Evolutionary conservation across 257 asterid genomes (phyloP), one percentile per base, ranked within the genome.

Genomic region (Rhazya stricta): DNA sequence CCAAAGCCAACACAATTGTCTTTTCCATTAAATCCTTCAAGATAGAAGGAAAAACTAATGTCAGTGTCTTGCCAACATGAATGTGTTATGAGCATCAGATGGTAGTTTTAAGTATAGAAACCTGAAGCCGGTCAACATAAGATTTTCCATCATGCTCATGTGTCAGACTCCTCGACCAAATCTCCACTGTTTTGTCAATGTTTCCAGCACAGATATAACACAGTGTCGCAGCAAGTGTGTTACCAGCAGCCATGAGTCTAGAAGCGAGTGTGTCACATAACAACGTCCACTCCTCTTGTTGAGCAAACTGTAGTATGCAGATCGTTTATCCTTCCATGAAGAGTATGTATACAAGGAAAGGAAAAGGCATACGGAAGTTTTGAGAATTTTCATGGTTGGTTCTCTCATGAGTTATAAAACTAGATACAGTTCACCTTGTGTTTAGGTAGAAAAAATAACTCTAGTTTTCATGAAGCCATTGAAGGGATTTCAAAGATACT

Each of bases 181-280:
- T 94, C 81, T 89, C 97, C 74, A 92, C 90, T 56, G 96, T 87
- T 83, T 85, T 88, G 87, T 94, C 99, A 67, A 94, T 94, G 81
- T 92, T 94, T 79, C 97, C 97, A 80, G 99, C 96, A 83, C 97
- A 92, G 60, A 94, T 92, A 75, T 90, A 94, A 77, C 96, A 92
- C 10, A 90, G 87, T 12, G 97, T 94, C 39, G 99, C 97, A 21
- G 97, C 89, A 72, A 94, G 84, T 23, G 91, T 84, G 82, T 88
- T 83, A 74, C 91, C 96, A 83, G 92, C 91, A 85, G 89, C 89
- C 86, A 92, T 81, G 67, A 94, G 96, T 83, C 96, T 89, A 74
- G 93, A 86, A 81, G 94, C 99, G 82, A 94, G 96, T 19, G 88
- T 84, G 80, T 94, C 93, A 13, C 99, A 94, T 79, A 94, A 79